phyloP scores from a whole-genome alignment of 2,329 filamentous ascomycete genomes.

The Ilyonectria sp. region DNA sequence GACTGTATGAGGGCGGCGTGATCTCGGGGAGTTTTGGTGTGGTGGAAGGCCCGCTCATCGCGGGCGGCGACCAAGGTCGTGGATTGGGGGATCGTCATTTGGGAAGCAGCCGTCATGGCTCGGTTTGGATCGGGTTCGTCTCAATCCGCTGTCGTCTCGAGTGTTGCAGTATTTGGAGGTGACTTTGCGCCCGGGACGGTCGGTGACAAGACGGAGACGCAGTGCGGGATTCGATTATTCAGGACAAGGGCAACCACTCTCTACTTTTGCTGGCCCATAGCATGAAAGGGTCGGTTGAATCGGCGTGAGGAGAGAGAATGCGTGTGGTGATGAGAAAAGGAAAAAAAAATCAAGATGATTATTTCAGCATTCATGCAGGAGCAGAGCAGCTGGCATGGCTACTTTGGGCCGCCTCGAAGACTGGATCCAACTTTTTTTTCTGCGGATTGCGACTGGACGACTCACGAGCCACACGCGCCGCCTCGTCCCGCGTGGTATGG shows the following conservation, averaged over 20 bases:
- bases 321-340: constrained; percentile 9
- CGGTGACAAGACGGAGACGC: constrained; percentile 6
- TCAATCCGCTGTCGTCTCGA: background rate
- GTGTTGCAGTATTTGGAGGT: constrained; percentile 8
- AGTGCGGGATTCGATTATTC: background rate
- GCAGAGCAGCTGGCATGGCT: constrained; percentile 15
- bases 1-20: constrained; percentile 68
- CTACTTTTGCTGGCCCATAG: background rate
- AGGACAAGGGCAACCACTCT: background rate
- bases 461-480: constrained; percentile 8
- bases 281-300: background rate
- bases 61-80: constrained; percentile 48
- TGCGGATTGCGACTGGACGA: constrained; percentile 21
- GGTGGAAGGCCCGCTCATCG: constrained; percentile 52
- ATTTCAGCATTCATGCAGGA: constrained; percentile 17
- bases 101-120: constrained; percentile 26
- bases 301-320: background rate
- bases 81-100: constrained; percentile 53
- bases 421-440: constrained; percentile 27
- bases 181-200: constrained; percentile 19
- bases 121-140: constrained; percentile 3
- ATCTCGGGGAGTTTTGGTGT: constrained; percentile 50
- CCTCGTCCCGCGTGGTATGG: background rate
- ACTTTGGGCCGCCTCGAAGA: constrained; percentile 21
- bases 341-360: constrained; percentile 14